Conservation (phyloP, 495 filamentous ascomycete genomes). For the Bacidia rubella region DNA sequence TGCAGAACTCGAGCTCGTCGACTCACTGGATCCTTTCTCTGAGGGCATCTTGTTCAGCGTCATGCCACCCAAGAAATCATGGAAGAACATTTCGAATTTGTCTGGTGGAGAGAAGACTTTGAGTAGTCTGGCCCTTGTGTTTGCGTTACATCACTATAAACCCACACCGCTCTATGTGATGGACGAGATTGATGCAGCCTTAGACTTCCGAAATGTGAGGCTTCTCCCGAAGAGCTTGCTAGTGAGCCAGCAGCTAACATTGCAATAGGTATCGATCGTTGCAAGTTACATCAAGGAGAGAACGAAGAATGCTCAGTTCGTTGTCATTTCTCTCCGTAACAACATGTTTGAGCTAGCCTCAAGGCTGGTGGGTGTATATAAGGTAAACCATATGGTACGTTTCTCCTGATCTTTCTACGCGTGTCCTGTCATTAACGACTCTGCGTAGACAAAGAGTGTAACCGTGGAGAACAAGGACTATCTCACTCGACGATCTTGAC, state of each 20-base stretch:
- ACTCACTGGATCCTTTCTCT: slow-evolving; percentile 88
- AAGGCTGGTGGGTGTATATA: slow-evolving; percentile 89
- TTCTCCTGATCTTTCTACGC: not conserved
- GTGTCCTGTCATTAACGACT: slow-evolving; percentile 1
- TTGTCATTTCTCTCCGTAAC: slow-evolving; percentile 93
- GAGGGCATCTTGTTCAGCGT: slow-evolving; percentile 94
- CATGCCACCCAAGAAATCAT: slow-evolving; percentile 98
- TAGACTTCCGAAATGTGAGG: slow-evolving; percentile 96
- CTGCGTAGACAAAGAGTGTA: slow-evolving; percentile 64
- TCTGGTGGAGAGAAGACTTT: slow-evolving; percentile 95
- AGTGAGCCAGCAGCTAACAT: not conserved
- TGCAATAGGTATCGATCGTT: slow-evolving; percentile 77
- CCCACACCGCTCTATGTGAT: slow-evolving; percentile 97
- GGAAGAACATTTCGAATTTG: slow-evolving; percentile 97
- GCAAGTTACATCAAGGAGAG: slow-evolving; percentile 97
- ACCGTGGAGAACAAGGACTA: slow-evolving; percentile 91
- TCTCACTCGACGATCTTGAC: slow-evolving; percentile 33
- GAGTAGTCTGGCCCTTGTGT: slow-evolving; percentile 84
- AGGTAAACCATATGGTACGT: slow-evolving; percentile 92
- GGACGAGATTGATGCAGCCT: slow-evolving; percentile 97
- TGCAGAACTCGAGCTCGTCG: slow-evolving; percentile 91
- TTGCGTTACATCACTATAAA: slow-evolving; percentile 95
- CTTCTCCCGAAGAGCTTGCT: not conserved
- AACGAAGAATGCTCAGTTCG: slow-evolving; percentile 98
- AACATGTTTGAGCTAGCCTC: slow-evolving; percentile 99